Evolutionary conservation across 768 basidiomycete species (phyloP).

Genomic region (Serendipita sp.): DNA sequence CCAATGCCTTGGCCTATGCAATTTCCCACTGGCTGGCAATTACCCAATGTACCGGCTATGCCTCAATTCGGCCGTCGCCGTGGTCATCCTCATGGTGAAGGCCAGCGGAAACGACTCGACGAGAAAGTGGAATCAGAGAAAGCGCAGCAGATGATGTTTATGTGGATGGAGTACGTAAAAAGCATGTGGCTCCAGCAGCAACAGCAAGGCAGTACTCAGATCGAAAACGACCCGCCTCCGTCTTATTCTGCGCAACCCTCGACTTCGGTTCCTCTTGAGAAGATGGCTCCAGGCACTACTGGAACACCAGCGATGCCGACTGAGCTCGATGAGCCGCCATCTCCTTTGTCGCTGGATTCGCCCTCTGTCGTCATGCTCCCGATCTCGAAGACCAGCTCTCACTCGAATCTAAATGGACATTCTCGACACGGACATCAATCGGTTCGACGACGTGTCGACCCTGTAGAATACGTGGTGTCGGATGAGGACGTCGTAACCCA

Average conservation of each 20-base stretch:
- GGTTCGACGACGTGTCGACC: background rate
- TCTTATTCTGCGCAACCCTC: background rate
- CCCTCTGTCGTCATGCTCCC: background rate
- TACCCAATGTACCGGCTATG: background rate
- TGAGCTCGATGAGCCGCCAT: background rate
- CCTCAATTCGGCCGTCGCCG: background rate
- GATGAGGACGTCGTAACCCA: background rate
- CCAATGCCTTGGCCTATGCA: background rate
- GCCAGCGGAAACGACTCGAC: no score
- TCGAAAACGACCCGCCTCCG: background rate
- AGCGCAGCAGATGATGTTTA: background rate
- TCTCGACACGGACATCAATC: background rate
- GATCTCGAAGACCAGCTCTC: background rate
- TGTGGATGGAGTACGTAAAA: background rate
- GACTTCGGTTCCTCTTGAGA: background rate
- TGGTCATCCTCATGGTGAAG: background rate
- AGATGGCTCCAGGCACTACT: background rate
- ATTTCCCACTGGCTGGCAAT: background rate
- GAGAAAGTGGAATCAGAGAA: background rate
- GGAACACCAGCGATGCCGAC: conserved; percentile 1
- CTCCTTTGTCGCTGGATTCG: conserved; percentile 1
- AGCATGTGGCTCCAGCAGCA: background rate
- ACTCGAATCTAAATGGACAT: background rate
- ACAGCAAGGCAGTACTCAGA: background rate
- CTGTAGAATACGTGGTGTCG: background rate